Evolutionary conservation across 352 stramenopile species (phyloP).

Genomic region (Pythium diclinum): DNA sequence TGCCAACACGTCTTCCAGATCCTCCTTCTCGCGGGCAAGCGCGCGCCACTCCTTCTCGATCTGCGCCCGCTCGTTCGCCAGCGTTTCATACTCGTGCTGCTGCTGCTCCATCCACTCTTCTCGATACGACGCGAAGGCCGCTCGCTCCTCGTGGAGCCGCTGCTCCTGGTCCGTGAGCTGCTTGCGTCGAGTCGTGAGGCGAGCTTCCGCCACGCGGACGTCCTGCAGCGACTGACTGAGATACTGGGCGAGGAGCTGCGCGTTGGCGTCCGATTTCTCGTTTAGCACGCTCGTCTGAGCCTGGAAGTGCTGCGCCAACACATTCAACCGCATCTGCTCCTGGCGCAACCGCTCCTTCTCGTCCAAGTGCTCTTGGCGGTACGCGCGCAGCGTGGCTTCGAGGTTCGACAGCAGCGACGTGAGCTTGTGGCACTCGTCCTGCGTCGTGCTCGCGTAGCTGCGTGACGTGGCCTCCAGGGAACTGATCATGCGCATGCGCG

Average conservation of each 20-base stretch:
- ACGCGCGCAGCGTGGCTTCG: slow-evolving; percentile 47
- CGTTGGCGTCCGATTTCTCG: slow-evolving; percentile 39
- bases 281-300: slow-evolving; percentile 52
- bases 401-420: slow-evolving; percentile 44
- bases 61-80: slow-evolving; percentile 7
- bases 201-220: slow-evolving; percentile 34
- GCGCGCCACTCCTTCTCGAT: slow-evolving; percentile 15
- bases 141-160: slow-evolving; percentile 28
- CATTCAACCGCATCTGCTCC: slow-evolving; percentile 64
- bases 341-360: slow-evolving; percentile 71
- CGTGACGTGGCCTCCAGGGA: slow-evolving; percentile 60
- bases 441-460: slow-evolving; percentile 42
- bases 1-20: slow-evolving; percentile 23
- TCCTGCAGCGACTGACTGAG: slow-evolving; percentile 30
- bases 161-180: slow-evolving; percentile 23
- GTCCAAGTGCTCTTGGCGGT: slow-evolving; percentile 58
- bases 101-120: slow-evolving; percentile 37
- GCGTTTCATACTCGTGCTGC: slow-evolving; percentile 17
- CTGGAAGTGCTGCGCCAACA: slow-evolving; percentile 61
- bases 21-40: slow-evolving; percentile 21
- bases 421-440: slow-evolving; percentile 64
- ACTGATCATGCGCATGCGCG: slow-evolving; percentile 58
- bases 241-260: slow-evolving; percentile 23
- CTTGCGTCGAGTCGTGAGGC: slow-evolving; percentile 33
- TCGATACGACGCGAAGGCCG: slow-evolving; percentile 28